These are phyloP conservation scores for Claviceps maximensis DNA, from an alignment of 2,329 filamentous ascomycete species.

Conservation along the genomic window DNA sequence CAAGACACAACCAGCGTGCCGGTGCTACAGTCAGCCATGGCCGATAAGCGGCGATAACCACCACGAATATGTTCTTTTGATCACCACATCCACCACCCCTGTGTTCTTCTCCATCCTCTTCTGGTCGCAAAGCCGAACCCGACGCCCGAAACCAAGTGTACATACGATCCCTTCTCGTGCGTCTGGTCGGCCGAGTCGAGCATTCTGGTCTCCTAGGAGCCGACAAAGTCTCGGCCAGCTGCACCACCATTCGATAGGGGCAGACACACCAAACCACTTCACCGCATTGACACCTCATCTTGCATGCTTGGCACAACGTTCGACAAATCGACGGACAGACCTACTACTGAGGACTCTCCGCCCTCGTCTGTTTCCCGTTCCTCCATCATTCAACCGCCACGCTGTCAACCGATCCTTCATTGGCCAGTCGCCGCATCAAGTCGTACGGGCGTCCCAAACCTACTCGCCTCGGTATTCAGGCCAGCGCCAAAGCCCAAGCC, in stretches of 20 bases:
- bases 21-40: too few relatives aligned
- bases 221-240: neutral
- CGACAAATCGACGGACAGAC: neutral
- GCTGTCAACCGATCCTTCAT: neutral
- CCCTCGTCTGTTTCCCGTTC: neutral
- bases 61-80: neutral
- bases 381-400: neutral
- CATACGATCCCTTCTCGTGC: neutral
- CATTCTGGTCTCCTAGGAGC: neutral
- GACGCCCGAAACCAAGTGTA: neutral
- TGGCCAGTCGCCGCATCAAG: neutral
- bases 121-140: neutral
- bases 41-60: neutral
- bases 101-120: neutral
- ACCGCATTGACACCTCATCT: slow-evolving; percentile 13
- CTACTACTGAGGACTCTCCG: neutral
- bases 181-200: neutral
- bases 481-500: neutral
- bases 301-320: slow-evolving; percentile 8
- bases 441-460: neutral
- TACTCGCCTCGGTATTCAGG: neutral
- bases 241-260: neutral
- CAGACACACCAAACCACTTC: slow-evolving; percentile 4
- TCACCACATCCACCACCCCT: neutral
- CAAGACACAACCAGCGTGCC: too few relatives aligned